These are phyloP conservation scores for Smallanthus sonchifolius DNA, from an alignment of 129 eudicot genomes.

Conservation along the genomic window DNA sequence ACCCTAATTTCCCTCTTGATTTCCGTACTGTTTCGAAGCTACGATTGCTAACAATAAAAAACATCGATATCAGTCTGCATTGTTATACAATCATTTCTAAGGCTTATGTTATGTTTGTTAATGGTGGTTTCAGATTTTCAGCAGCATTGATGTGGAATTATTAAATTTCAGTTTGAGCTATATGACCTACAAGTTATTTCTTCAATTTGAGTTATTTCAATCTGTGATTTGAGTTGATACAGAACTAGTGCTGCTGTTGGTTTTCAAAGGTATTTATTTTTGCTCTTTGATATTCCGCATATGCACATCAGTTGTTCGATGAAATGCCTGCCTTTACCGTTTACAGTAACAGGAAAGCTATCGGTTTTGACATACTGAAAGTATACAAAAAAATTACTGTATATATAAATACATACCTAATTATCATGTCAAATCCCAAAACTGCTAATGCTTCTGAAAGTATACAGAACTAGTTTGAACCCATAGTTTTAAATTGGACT, in stretches of 20 bases:
- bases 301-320: slow-evolving; percentile 22
- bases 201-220: neutral
- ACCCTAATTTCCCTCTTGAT: slow-evolving; percentile 7
- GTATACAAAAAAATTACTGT: neutral
- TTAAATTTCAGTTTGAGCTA: neutral
- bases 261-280: neutral
- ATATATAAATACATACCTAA: neutral
- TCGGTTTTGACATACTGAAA: neutral
- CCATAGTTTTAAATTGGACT: neutral
- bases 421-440: neutral
- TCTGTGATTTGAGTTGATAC: neutral
- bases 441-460: neutral
- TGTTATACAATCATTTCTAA: too few relatives aligned
- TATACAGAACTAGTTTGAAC: neutral
- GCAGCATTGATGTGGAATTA: neutral
- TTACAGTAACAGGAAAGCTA: neutral
- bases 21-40: neutral
- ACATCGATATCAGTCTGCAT: too few relatives aligned
- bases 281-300: neutral
- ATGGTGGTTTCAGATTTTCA: neutral
- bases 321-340: slow-evolving; percentile 12
- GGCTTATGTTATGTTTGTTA: too few relatives aligned
- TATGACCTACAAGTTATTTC: neutral
- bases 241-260: neutral
- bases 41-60: neutral